Conservation (phyloP, 2,329 filamentous ascomycete genomes). For the Fusarium globosum region DNA sequence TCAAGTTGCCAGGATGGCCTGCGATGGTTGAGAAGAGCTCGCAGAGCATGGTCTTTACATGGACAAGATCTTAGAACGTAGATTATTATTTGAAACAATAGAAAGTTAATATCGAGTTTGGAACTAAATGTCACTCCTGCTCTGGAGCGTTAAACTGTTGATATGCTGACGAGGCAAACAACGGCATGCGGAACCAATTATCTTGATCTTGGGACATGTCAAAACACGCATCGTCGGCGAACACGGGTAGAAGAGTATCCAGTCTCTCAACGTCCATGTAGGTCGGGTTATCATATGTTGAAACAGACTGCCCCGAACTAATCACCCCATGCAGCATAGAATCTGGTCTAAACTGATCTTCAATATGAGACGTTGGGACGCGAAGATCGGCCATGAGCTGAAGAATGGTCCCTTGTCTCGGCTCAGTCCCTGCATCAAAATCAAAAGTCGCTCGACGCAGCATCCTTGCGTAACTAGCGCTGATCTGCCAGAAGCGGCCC, state of each 20-base stretch:
- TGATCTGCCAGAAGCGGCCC: not conserved
- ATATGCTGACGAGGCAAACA: not conserved
- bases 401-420: not conserved
- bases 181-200: not conserved
- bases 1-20: not conserved
- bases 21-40: not conserved
- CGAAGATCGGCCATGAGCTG: not conserved
- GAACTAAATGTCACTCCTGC: not conserved
- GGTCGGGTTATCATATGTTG: accelerated
- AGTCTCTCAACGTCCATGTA: not conserved
- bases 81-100: accelerated
- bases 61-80: not conserved
- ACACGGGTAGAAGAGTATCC: not conserved
- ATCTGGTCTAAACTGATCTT: not conserved
- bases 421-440: not conserved
- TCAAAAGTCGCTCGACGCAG: not conserved
- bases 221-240: not conserved
- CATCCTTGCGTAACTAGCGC: not conserved
- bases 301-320: not conserved
- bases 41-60: not conserved
- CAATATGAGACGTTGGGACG: not conserved
- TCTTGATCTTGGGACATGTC: not conserved
- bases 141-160: not conserved
- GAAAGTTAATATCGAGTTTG: accelerated
- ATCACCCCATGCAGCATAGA: not conserved